Base-by-base conservation (phyloP, 345 rosid species). In the Murraya koenigii region DNA sequence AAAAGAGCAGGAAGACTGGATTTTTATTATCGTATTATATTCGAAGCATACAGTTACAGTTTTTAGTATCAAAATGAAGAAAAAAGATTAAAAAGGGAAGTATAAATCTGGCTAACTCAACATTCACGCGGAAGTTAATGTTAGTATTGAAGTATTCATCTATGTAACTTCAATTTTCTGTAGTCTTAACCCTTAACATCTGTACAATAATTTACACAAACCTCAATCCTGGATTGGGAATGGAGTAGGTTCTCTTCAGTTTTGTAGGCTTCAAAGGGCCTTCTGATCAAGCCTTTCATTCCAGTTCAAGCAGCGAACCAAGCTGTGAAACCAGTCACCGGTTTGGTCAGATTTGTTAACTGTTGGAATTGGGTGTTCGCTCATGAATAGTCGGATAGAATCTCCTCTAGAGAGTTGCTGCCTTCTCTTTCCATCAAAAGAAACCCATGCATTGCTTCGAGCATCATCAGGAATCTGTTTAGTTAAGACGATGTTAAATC, bases 391-490 rank as follows among this genome's bases (percentile, higher is more conserved):
- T 74, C 88, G 82, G 77, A 96, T 93, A 11, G 97, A 92, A 86
- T 96, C 95, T 68, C 98, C 99, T 66, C 98, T 90, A 1, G 98
- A 96, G 52, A 96, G 97, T 80, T 96, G 98, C 72, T 94, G 99
- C 85, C 98, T 88, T 85, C 99, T 88, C 90, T 91, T 94, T 81
- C 99, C 99, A 79, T 96, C 98, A 66, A 94, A 96, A 22, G 99
- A 96, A 80, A 94, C 98, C 99, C 98, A 96, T n/a, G 95, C 97
- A 85, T 92, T 96, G 79, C 97, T 96, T 81, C 99, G 87, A 73
- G 97, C 93, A 80, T 96, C 94, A 28, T 90, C 90, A 28, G 99
- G 97, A 71, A 96, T 96, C 99, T 96, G 86, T 69, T 77, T 33
- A 59, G 60, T 72, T 23, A 66, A 22, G 69, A 23, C 26, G 41